Conservation (phyloP, 2,329 filamentous ascomycete species). For the Acrodontium crateriforme region DNA sequence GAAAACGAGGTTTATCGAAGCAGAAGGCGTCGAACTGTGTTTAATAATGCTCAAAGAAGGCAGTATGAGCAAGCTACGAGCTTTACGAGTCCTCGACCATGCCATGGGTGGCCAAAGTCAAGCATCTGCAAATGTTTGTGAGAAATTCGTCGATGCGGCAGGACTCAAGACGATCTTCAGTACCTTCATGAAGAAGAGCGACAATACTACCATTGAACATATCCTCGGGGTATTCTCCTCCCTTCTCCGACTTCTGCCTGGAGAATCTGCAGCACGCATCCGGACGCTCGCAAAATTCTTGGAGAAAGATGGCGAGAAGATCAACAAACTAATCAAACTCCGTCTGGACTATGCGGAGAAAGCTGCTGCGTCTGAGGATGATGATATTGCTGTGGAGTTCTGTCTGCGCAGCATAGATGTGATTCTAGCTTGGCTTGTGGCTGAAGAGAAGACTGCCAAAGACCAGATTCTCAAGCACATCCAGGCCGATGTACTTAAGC, state of each 20-base stretch:
- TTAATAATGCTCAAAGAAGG: slow-evolving; percentile 86
- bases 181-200: slow-evolving; percentile 72
- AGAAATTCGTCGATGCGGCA: slow-evolving; percentile 64
- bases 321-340: slow-evolving; percentile 55
- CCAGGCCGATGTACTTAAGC: slow-evolving; percentile 55
- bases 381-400: slow-evolving; percentile 70
- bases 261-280: slow-evolving; percentile 64
- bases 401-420: slow-evolving; percentile 72
- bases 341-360: slow-evolving; percentile 55
- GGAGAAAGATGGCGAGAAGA: slow-evolving; percentile 86
- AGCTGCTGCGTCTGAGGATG: slow-evolving; percentile 40
- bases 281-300: slow-evolving; percentile 85
- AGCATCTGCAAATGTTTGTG: slow-evolving; percentile 48
- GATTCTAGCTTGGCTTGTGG: slow-evolving; percentile 77
- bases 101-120: slow-evolving; percentile 46
- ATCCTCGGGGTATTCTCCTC: slow-evolving; percentile 73
- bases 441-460: slow-evolving; percentile 69
- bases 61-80: slow-evolving; percentile 63
- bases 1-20: slow-evolving; percentile 71
- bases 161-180: slow-evolving; percentile 77
- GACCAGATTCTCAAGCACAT: slow-evolving; percentile 37
- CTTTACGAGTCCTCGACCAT: slow-evolving; percentile 74
- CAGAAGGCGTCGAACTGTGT: slow-evolving; percentile 81
- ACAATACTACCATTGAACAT: slow-evolving; percentile 57
- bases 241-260: slow-evolving; percentile 65